Conservation (phyloP, 2,329 filamentous ascomycete species). For the Emydomyces testavorans region DNA sequence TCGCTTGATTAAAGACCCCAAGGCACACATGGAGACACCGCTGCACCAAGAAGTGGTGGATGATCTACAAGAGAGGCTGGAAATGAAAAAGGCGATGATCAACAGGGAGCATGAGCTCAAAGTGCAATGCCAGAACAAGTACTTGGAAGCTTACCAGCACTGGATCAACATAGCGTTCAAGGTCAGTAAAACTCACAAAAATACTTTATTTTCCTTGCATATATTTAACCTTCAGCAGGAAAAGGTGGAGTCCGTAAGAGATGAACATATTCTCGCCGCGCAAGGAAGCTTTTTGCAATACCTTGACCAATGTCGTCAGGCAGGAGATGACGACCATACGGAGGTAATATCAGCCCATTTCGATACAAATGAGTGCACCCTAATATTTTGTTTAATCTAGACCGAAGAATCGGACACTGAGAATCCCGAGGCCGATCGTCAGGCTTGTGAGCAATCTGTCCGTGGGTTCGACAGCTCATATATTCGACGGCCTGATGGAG, state of each 20-base stretch:
- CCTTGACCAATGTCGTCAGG: slow-evolving; percentile 29
- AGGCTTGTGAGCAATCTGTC: slow-evolving; percentile 6
- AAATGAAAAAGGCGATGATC: slow-evolving; percentile 23
- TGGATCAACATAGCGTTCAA: slow-evolving; percentile 26
- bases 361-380: background rate
- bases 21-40: slow-evolving; percentile 30
- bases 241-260: slow-evolving; percentile 22
- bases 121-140: slow-evolving; percentile 23
- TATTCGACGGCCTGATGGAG: slow-evolving; percentile 27
- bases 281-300: slow-evolving; percentile 32
- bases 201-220: background rate
- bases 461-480: slow-evolving; percentile 27
- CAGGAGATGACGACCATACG: slow-evolving; percentile 34
- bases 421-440: slow-evolving; percentile 5
- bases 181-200: slow-evolving; percentile 18
- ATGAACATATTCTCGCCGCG: slow-evolving; percentile 33
- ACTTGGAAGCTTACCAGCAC: slow-evolving; percentile 25
- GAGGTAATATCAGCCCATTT: slow-evolving; percentile 22
- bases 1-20: slow-evolving; percentile 32
- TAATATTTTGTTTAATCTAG: slow-evolving; percentile 2
- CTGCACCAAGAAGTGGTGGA: slow-evolving; percentile 30
- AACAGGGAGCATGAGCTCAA: slow-evolving; percentile 27
- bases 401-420: slow-evolving; percentile 16
- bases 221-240: slow-evolving; percentile 16
- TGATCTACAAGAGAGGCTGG: slow-evolving; percentile 23